Evolutionary conservation across 2,329 filamentous ascomycete species (phyloP), one percentile per base, ranked within the genome.

Genomic region (Geoglossum cookeanum): DNA sequence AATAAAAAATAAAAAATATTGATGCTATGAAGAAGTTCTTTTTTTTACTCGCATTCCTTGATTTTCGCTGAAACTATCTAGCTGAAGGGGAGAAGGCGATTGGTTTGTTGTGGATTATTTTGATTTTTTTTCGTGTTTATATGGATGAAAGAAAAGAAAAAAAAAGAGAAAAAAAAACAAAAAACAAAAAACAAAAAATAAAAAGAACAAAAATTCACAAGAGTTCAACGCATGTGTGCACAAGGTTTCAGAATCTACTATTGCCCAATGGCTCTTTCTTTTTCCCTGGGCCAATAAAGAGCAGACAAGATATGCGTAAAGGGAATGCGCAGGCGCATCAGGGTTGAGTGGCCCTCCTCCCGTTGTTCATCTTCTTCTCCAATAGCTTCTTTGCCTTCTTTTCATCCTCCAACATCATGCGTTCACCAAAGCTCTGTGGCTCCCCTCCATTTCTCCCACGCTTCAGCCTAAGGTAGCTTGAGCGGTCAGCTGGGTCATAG

Each of bases 261-360:
- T 22, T 22, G 22, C 22, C 22, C 22, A 22, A 22, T 22, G 22
- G 22, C 2, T 22, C 22, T 22, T 22, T 22, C 22, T 22, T 2
- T 22, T 22, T 22, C 22, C 22, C 22, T 22, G 22, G 22, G 22
- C 22, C 22, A 22, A 22, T 22, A 22, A 22, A 22, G 22, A 22
- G 22, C 22, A 22, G 67, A 64, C 57, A 56, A 13, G 27, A 39
- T 65, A 11, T 61, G 61, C 15, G 65, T 65, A 57, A 59, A 63
- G 53, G 69, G 72, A 51, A 69, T 72, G 54, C 65, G 22, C 22
- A 22, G 22, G 22, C 22, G 22, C 22, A 22, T 22, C 22, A 22
- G 22, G 39, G 39, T 42, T 15, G 39, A 42, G 39, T 42, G 7
- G 39, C 39, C n/a, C 39, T 52, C 48, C 48, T 52, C 48, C 6